phyloP scores from a whole-genome alignment of 2,329 filamentous ascomycete species.

The Acephala macrosclerotiorum region DNA sequence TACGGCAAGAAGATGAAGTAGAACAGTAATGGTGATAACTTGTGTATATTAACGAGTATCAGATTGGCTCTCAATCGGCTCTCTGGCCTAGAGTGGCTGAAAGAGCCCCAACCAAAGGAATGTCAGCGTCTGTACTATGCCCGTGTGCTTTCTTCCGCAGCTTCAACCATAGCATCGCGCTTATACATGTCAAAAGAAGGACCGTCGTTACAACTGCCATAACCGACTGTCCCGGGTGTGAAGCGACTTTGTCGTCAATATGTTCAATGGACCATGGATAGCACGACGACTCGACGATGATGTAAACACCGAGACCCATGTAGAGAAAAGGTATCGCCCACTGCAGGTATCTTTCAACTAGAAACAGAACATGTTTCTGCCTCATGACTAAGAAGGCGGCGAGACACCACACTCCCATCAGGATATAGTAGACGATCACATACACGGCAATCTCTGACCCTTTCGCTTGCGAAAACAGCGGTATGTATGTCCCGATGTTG shows the following conservation, averaged over 20 bases:
- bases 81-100: too few relatives aligned
- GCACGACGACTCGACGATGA: constrained; percentile 44
- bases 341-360: neutral
- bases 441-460: constrained; percentile 46
- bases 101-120: too few relatives aligned
- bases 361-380: constrained; percentile 42
- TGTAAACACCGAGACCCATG: constrained; percentile 45
- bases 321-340: constrained; percentile 44
- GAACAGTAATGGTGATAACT: too few relatives aligned
- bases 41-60: too few relatives aligned
- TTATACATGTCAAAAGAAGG: neutral
- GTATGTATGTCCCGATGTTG: constrained; percentile 48
- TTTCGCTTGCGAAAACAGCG: constrained; percentile 45
- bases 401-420: constrained; percentile 45
- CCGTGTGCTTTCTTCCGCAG: neutral
- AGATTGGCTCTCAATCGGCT: too few relatives aligned
- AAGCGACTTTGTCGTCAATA: constrained; percentile 32
- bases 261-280: constrained; percentile 46
- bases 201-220: neutral
- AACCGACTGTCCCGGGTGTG: neutral
- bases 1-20: too few relatives aligned
- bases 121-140: too few relatives aligned
- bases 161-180: neutral
- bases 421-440: constrained; percentile 44
- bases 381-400: constrained; percentile 43